These are phyloP conservation scores for Circinella minor DNA, from an alignment of 371 early-diverging fungal genomes.

Conservation along the genomic window DNA sequence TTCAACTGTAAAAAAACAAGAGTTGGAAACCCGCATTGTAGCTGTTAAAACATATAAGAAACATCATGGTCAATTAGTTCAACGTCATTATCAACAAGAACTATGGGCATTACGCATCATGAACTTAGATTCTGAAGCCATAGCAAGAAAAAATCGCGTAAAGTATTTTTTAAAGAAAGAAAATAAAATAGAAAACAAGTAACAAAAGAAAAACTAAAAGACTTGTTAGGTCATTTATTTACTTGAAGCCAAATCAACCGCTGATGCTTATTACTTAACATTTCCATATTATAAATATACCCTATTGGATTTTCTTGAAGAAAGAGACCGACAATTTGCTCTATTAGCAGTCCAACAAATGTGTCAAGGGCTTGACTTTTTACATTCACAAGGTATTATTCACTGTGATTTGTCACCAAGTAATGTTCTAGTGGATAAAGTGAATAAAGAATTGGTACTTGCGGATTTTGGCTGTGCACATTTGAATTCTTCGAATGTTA, in stretches of 20 bases:
- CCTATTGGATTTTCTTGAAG: slow-evolving; percentile 11
- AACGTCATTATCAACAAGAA: slow-evolving; percentile 42
- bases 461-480: slow-evolving; percentile 86
- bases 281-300: slow-evolving; percentile 39
- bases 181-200: not conserved
- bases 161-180: not conserved
- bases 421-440: slow-evolving; percentile 65
- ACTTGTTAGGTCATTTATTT: slow-evolving; percentile 35
- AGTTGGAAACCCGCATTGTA: slow-evolving; percentile 10
- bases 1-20: slow-evolving; percentile 35
- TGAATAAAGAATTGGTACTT: slow-evolving; percentile 61
- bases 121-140: slow-evolving; percentile 18
- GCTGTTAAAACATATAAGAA: slow-evolving; percentile 50
- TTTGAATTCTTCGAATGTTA: slow-evolving; percentile 1
- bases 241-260: slow-evolving; percentile 24
- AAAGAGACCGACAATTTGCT: slow-evolving; percentile 18
- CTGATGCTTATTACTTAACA: slow-evolving; percentile 22
- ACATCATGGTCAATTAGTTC: slow-evolving; percentile 35
- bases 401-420: slow-evolving; percentile 81
- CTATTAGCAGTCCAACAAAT: slow-evolving; percentile 45
- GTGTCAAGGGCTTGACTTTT: slow-evolving; percentile 59
- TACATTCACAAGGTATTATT: slow-evolving; percentile 65
- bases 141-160: slow-evolving; percentile 36
- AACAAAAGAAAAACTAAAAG: not conserved
- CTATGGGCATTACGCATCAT: slow-evolving; percentile 35